These are phyloP conservation scores for Emericellopsis terricola DNA, from an alignment of 495 filamentous ascomycete genomes.

Conservation along the genomic window DNA sequence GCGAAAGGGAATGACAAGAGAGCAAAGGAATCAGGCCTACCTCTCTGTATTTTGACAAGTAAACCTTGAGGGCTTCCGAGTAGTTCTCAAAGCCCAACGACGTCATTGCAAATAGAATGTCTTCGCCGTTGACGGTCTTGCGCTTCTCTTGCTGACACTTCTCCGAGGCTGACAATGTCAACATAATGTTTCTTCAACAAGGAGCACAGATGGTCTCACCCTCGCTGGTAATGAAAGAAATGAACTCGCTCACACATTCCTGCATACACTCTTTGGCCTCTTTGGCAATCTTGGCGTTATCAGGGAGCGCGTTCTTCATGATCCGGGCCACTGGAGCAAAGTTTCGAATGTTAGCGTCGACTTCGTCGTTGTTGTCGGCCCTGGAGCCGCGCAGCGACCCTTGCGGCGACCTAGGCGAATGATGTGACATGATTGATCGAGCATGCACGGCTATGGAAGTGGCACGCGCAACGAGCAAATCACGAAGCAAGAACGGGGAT, in stretches of 20 bases:
- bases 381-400: constrained; percentile 24
- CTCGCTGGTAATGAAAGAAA: constrained; percentile 99
- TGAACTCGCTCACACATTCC: constrained; percentile 99
- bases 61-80: constrained; percentile 92
- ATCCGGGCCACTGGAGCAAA: constrained; percentile 93
- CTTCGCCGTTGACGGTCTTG: constrained; percentile 97
- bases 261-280: constrained; percentile 99
- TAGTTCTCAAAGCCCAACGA: constrained; percentile 99
- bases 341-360: constrained; percentile 80
- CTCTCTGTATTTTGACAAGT: constrained; percentile 93
- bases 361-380: constrained; percentile 26
- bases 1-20: constrained; percentile 4
- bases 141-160: constrained; percentile 99
- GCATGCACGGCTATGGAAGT: constrained; percentile 23
- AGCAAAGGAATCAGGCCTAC: constrained; percentile 29
- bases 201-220: constrained; percentile 32
- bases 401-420: constrained; percentile 28
- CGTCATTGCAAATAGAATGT: constrained; percentile 97
- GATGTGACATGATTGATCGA: constrained; percentile 28
- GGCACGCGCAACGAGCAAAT: constrained; percentile 21
- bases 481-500: constrained; percentile 40
- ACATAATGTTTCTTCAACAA: constrained; percentile 7
- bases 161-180: constrained; percentile 49
- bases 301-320: constrained; percentile 92
- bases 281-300: constrained; percentile 98